These are phyloP conservation scores for Pistacia atlantica DNA, from an alignment of 345 rosid genomes.

Conservation along the genomic window DNA sequence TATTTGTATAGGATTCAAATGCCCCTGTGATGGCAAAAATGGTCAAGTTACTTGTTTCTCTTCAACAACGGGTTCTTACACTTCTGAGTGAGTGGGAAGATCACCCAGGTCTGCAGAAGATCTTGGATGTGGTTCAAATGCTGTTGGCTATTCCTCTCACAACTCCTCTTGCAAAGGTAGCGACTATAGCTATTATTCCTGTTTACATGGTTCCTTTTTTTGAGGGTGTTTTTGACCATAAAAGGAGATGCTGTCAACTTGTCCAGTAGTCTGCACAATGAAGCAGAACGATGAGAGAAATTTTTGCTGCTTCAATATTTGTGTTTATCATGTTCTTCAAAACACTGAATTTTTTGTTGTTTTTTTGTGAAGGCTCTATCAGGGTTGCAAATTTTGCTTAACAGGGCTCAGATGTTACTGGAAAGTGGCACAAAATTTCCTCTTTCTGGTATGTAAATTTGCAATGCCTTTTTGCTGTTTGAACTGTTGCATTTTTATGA, in stretches of 20 bases:
- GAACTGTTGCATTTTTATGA: conserved; percentile 10
- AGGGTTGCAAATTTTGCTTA: conserved; percentile 80
- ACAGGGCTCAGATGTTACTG: conserved; percentile 50
- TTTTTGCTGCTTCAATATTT: neutral
- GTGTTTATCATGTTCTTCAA: neutral
- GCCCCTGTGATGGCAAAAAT: conserved; percentile 67
- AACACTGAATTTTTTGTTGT: conserved; percentile 19
- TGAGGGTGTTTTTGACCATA: conserved; percentile 1
- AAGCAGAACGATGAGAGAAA: conserved; percentile 1
- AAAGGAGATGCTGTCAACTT: neutral
- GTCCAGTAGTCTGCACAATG: neutral
- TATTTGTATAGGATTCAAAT: conserved; percentile 63
- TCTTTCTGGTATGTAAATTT: conserved; percentile 55
- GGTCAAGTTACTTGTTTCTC: conserved; percentile 61
- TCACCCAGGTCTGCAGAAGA: conserved; percentile 77
- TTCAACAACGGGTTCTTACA: conserved; percentile 44
- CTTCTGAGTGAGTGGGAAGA: conserved; percentile 76
- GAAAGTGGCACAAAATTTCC: conserved; percentile 74
- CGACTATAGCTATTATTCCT: neutral
- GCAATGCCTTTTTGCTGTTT: neutral
- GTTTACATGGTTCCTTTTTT: conserved; percentile 6
- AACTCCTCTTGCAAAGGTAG: conserved; percentile 91
- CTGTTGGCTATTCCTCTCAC: conserved; percentile 69
- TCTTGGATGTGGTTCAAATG: conserved; percentile 67
- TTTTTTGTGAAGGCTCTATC: conserved; percentile 62